Evolutionary conservation across 345 rosid genomes (phyloP).

Genomic region (Pistacia integerrima): DNA sequence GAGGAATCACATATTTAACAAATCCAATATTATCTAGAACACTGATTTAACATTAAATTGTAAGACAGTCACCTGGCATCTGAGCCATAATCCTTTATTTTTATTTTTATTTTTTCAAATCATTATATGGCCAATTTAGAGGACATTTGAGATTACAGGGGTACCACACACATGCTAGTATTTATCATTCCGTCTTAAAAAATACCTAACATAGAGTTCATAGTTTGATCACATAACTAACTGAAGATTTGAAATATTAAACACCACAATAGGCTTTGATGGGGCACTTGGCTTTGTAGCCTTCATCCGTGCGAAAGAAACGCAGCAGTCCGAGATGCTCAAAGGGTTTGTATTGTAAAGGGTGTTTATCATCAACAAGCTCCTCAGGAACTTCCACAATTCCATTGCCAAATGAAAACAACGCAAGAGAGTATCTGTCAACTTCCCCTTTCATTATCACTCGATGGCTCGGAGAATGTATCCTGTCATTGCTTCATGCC

Average conservation of each 20-base stretch:
- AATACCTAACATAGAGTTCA: background rate
- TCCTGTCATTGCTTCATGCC: conserved; percentile 69
- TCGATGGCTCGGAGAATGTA: conserved; percentile 45
- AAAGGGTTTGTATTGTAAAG: conserved; percentile 47
- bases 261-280: conserved; percentile 54
- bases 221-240: background rate
- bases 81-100: background rate
- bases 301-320: conserved; percentile 42
- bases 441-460: conserved; percentile 44
- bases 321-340: conserved; percentile 47
- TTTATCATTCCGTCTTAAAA: no score
- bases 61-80: background rate
- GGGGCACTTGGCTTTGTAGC: conserved; percentile 44
- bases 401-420: conserved; percentile 47
- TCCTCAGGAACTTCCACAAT: conserved; percentile 39
- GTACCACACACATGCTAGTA: background rate
- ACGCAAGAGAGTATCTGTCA: conserved; percentile 51
- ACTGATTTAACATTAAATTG: background rate
- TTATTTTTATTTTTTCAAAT: no score
- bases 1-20: no score
- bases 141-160: background rate
- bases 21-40: background rate
- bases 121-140: background rate
- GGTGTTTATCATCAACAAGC: conserved; percentile 51
- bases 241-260: background rate